Conservation (phyloP, 768 basidiomycete species). For the Mycena crocata region DNA sequence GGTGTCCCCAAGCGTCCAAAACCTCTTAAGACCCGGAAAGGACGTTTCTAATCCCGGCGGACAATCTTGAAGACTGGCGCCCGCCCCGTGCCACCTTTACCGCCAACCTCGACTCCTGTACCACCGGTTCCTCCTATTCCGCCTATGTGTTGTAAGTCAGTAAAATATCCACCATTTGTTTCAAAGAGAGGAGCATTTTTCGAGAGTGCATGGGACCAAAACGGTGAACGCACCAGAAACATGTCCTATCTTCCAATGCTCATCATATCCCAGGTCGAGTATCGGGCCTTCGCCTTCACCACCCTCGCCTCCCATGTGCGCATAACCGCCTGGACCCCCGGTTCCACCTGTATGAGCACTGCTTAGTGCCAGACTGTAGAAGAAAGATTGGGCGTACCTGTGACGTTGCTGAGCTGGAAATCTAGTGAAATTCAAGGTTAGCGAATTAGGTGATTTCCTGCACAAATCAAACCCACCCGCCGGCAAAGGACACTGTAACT, state of each 20-base stretch:
- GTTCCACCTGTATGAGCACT: neutral
- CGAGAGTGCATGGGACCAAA: neutral
- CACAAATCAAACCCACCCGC: too few species aligned
- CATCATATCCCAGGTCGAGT: neutral
- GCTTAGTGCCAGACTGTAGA: too few species aligned
- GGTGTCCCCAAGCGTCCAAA: too few species aligned
- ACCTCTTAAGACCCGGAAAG: too few species aligned
- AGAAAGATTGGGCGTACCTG: too few species aligned
- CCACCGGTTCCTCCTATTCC: neutral
- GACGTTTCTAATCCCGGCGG: too few species aligned
- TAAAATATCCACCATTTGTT: neutral
- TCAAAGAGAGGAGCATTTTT: neutral
- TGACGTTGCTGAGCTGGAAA: neutral
- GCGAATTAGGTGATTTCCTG: too few species aligned
- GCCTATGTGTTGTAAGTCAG: neutral
- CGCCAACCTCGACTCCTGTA: neutral
- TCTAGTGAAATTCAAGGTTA: too few species aligned
- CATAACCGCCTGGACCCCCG: neutral
- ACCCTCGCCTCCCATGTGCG: neutral
- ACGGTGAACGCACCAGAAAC: neutral
- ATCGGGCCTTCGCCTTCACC: neutral
- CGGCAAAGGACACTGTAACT: too few species aligned
- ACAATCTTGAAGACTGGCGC: too few species aligned
- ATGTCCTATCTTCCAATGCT: neutral
- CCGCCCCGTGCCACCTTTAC: slow-evolving; percentile 27